Evolutionary conservation across 768 basidiomycete species (phyloP), one percentile per base, ranked within the genome.

Genomic region (Daedalea quercina): DNA sequence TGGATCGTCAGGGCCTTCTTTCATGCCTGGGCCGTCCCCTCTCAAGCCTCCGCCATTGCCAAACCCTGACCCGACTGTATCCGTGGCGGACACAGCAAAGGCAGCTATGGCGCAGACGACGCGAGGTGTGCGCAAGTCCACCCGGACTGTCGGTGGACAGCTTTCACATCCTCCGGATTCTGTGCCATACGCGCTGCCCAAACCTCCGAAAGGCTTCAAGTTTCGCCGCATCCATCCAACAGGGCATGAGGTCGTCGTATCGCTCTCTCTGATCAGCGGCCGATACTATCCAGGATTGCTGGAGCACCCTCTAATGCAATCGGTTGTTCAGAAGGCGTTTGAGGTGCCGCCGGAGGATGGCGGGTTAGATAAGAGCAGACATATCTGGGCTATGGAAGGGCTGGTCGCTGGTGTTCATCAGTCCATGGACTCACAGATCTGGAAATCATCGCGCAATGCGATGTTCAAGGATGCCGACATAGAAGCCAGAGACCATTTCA

Each of bases 251-350:
- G 77, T 77, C 15, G 77, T 86, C 19, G 57, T 90, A n/a, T 81
- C 81, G 2, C 72, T 91, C 40, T 78, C 81, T 33, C 70, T 90
- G 44, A 74, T 94, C 55, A 81, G 81, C 28, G 91, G 91, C 28
- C 76, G 91, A 51, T 93, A 93, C 65, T 93, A 93, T 63, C 86
- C 90, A 3, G 70, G 75, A 6, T 72, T 93, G 33, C 73, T 90
- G 22, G 62, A 71, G 20, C 87, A 90, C 61, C 86, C 86, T 1
- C 70, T 83, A 33, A 67, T 90, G 19, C 66, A 65, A 12, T 65
- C 69, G 3, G 59, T 58, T 20, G 61, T 86, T 2, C 60, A 69
- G 26, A 60, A 69, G 15, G 77, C 77, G 12, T 59, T 78, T 41
- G 53, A 64, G 33, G 60, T 65, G 11, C 55, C 69, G 19, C 20